Evolutionary conservation across 2,329 filamentous ascomycete genomes (phyloP).

Genomic region (Aspergillus sp.): DNA sequence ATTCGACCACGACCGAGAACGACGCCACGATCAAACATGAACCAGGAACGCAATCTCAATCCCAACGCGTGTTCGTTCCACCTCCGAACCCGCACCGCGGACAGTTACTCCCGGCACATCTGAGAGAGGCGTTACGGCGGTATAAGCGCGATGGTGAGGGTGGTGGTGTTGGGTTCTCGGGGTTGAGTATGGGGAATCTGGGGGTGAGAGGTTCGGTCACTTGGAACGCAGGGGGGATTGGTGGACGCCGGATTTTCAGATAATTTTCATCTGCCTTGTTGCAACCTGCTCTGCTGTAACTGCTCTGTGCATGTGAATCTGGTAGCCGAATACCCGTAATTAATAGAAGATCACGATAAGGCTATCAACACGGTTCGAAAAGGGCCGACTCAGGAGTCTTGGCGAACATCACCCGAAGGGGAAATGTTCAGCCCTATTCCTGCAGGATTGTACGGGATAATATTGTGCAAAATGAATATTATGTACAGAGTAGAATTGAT

Average conservation of each 20-base stretch:
- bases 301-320: not conserved
- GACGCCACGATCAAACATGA: slow-evolving; percentile 1
- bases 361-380: too few relatives aligned
- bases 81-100: slow-evolving; percentile 42
- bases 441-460: too few relatives aligned
- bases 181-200: slow-evolving; percentile 40
- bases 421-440: too few relatives aligned
- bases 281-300: too few relatives aligned
- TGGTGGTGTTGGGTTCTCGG: slow-evolving; percentile 42
- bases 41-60: not conserved
- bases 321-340: not conserved
- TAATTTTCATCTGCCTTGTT: slow-evolving; percentile 13
- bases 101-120: slow-evolving; percentile 42
- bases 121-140: slow-evolving; percentile 44
- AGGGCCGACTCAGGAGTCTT: too few relatives aligned
- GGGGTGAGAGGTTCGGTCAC: slow-evolving; percentile 38
- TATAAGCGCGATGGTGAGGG: slow-evolving; percentile 45
- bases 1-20: slow-evolving; percentile 23
- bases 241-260: slow-evolving; percentile 40
- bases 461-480: too few relatives aligned
- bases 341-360: not conserved
- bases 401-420: too few relatives aligned
- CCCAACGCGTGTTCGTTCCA: slow-evolving; percentile 25
- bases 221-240: slow-evolving; percentile 36
- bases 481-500: too few relatives aligned